Base-by-base conservation (phyloP, 1,284 basidiomycete genomes). In the Pholiota adiposa region DNA sequence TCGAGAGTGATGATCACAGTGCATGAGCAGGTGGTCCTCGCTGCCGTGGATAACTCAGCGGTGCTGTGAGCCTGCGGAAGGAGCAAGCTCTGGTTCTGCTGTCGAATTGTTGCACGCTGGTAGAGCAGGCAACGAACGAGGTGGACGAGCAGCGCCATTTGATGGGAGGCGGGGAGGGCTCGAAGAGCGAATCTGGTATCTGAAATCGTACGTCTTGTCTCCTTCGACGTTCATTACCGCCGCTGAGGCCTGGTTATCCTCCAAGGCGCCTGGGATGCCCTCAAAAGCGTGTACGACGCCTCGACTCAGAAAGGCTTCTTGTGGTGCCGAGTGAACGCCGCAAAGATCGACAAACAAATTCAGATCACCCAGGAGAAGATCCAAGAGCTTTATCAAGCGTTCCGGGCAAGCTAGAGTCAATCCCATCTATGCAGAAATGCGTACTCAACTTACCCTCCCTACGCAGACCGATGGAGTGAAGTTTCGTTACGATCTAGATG, bases 221-320 rank as follows among this genome's bases (percentile, higher is more conserved):
- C 25, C 7, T 8, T 16, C 41, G n/a, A n/a, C n/a, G n/a, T n/a
- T 41, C 34, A 41, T 6, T 14, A 14, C n/a, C 33, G 51, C 41
- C n/a, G 27, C 36, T 40, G 36, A 52, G 36, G 16, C 36, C 23
- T 12, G 19, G 19, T 41, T 41, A 19, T 41, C 14, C 19, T 41
- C 4, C 40, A 40, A n/a, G 27, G 51, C 33, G 36, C 50, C n/a
- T 52, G 36, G n/a, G 51, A 52, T 18, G 8, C 51, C 34, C 9
- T 40, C 23, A 52, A 41, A 52, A 23, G 36, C 34, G 36, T 52
- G 9, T 11, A 40, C 21, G 51, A 52, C 27, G 19, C 9, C 18
- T 52, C 41, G 23, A 41, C 36, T 6, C 34, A 52, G 34, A 52
- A 52, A 52, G 51, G 51, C 16, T 52, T 52, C 21, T 25, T 52